These are phyloP conservation scores for Candida cerambycidarum DNA, from an alignment of 805 yeast genomes.

Conservation along the genomic window DNA sequence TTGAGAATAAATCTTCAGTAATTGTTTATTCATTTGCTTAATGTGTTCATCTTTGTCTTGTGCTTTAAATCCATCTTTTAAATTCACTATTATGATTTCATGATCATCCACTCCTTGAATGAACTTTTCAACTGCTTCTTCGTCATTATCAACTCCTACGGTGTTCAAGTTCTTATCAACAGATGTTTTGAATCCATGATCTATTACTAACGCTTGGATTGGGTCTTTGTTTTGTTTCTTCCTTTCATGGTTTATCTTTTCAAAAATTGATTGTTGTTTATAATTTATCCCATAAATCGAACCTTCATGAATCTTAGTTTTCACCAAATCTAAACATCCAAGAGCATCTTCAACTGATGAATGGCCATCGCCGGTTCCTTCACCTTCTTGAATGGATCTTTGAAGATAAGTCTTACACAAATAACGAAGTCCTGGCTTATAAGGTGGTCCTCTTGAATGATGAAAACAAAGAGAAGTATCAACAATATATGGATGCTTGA, in stretches of 20 bases:
- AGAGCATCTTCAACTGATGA: conserved; percentile 83
- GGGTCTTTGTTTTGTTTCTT: not conserved
- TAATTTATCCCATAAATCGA: conserved; percentile 52
- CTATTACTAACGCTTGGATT: conserved; percentile 11
- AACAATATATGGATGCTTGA: conserved; percentile 71
- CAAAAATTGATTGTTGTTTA: conserved; percentile 25
- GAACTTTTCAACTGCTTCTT: conserved; percentile 50
- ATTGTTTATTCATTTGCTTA: conserved; percentile 38
- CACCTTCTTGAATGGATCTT: conserved; percentile 65
- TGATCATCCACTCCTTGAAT: conserved; percentile 33
- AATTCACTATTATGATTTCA: conserved; percentile 52
- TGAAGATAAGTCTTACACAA: conserved; percentile 58
- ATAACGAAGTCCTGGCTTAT: conserved; percentile 73
- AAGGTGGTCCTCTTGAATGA: conserved; percentile 82
- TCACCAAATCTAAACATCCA: conserved; percentile 76
- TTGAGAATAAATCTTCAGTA: conserved; percentile 48
- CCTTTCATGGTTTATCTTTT: conserved; percentile 16
- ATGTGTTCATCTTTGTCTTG: conserved; percentile 13
- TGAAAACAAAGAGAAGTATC: conserved; percentile 80
- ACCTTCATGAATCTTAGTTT: conserved; percentile 69
- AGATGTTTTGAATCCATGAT: conserved; percentile 3
- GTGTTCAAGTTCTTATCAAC: not conserved
- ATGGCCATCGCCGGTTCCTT: conserved; percentile 58
- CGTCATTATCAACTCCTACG: conserved; percentile 53
- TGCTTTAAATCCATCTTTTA: conserved; percentile 44